Evolutionary conservation across 192 early-diverging fungal species (phyloP).

Genomic region (Coemansia sp.): DNA sequence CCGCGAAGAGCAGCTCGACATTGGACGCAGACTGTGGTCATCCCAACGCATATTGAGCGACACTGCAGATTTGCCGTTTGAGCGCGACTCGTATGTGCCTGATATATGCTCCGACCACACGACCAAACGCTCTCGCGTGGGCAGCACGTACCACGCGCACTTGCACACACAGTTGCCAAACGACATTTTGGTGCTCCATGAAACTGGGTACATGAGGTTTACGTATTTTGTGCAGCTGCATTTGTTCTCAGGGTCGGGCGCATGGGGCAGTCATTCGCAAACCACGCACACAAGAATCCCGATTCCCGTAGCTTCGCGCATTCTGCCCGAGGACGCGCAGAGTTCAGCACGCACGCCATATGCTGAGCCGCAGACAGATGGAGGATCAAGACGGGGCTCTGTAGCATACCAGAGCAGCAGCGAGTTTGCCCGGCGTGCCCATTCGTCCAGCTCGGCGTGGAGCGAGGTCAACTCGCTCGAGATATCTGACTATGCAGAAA

Average conservation of each 20-base stretch:
- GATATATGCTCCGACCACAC: constrained; percentile 34
- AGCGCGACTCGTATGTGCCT: constrained; percentile 30
- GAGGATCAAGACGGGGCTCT: neutral
- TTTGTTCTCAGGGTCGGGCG: constrained; percentile 18
- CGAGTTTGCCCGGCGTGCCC: neutral
- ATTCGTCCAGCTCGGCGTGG: constrained; percentile 15
- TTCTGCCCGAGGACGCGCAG: constrained; percentile 15
- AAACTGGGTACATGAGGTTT: constrained; percentile 35
- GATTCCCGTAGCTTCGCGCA: constrained; percentile 30
- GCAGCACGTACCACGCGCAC: constrained; percentile 31
- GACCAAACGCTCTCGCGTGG: constrained; percentile 14
- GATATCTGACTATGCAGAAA: neutral
- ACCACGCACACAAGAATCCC: constrained; percentile 22
- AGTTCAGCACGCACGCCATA: neutral
- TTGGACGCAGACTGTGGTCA: constrained; percentile 45
- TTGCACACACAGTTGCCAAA: constrained; percentile 19
- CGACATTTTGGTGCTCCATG: constrained; percentile 23
- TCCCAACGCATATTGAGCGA: constrained; percentile 11
- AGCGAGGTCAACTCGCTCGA: constrained; percentile 12
- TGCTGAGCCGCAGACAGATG: too few relatives aligned
- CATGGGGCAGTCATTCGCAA: constrained; percentile 32
- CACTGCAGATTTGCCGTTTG: constrained; percentile 27
- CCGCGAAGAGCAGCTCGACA: constrained; percentile 47
- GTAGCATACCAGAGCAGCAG: neutral
- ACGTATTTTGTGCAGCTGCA: constrained; percentile 33